These are phyloP conservation scores for Ophiocordyceps camponoti-saundersi DNA, from an alignment of 2,329 filamentous ascomycete genomes.

Conservation along the genomic window DNA sequence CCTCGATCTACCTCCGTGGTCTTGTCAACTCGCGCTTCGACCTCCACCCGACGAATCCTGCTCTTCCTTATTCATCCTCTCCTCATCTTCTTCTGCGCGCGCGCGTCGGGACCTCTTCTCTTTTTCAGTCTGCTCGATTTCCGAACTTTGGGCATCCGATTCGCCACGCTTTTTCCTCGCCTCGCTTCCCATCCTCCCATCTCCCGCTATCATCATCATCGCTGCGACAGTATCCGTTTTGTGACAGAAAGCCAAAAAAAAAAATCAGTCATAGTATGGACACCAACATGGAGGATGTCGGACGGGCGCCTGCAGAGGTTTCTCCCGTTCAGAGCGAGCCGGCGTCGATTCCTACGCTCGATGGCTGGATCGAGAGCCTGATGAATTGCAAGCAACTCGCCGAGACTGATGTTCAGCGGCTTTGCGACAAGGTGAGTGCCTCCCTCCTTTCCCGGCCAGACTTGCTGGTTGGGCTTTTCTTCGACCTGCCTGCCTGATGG, in stretches of 20 bases:
- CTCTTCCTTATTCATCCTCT: neutral
- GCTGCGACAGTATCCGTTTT: neutral
- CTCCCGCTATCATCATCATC: neutral
- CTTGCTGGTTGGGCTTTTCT: neutral
- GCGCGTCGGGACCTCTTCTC: neutral
- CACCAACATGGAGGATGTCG: constrained; percentile 97
- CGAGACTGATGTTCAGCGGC: constrained; percentile 83
- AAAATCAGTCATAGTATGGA: constrained; percentile 44
- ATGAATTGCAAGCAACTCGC: constrained; percentile 98
- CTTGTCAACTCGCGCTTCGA: neutral
- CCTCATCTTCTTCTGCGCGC: neutral
- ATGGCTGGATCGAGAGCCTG: constrained; percentile 96
- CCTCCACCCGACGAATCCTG: neutral
- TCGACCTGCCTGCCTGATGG: too few species aligned
- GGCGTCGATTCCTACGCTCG: constrained; percentile 77
- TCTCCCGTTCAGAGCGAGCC: constrained; percentile 60
- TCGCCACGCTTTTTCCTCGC: neutral
- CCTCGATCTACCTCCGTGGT: neutral
- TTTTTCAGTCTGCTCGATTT: neutral
- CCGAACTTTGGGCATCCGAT: neutral
- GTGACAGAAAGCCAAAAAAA: neutral
- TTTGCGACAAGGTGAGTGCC: constrained; percentile 82
- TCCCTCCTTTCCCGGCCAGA: neutral
- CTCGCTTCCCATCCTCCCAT: neutral
- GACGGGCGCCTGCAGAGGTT: constrained; percentile 66